Conservation (phyloP, 371 early-diverging fungal genomes). For the Mortierella sp. region DNA sequence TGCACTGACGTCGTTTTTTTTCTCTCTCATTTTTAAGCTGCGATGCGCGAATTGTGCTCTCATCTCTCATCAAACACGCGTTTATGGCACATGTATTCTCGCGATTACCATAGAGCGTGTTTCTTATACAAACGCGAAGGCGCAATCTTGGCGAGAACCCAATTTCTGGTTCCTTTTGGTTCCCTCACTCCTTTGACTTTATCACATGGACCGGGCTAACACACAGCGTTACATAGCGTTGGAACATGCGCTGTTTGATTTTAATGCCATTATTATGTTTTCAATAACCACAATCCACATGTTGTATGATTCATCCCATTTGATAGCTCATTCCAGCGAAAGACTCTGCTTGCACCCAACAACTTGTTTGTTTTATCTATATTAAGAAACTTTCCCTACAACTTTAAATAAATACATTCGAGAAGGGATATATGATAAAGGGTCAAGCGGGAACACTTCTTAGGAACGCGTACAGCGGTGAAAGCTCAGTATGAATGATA, state of each 20-base stretch:
- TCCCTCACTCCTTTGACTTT: neutral
- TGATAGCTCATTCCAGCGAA: neutral
- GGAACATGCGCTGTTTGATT: neutral
- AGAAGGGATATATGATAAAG: neutral
- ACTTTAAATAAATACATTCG: neutral
- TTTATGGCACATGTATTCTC: neutral
- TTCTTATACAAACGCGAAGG: neutral
- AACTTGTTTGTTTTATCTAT: neutral
- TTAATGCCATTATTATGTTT: too few relatives aligned
- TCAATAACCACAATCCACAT: too few relatives aligned
- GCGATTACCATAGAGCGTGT: neutral
- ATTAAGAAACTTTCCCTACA: neutral
- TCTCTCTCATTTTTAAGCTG: too few relatives aligned
- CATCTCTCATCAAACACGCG: neutral
- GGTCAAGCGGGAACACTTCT: conserved; percentile 18
- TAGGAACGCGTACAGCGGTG: neutral
- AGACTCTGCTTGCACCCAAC: conserved; percentile 1
- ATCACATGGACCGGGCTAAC: neutral
- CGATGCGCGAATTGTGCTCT: neutral
- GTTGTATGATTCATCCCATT: too few relatives aligned
- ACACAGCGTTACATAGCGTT: neutral
- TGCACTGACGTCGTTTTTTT: too few relatives aligned
- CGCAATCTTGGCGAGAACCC: neutral
- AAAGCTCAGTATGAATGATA: conserved; percentile 29
- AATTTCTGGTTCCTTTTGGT: neutral